Evolutionary conservation across 2,329 filamentous ascomycete genomes (phyloP).

Genomic region (Zymoseptoria tritici): DNA sequence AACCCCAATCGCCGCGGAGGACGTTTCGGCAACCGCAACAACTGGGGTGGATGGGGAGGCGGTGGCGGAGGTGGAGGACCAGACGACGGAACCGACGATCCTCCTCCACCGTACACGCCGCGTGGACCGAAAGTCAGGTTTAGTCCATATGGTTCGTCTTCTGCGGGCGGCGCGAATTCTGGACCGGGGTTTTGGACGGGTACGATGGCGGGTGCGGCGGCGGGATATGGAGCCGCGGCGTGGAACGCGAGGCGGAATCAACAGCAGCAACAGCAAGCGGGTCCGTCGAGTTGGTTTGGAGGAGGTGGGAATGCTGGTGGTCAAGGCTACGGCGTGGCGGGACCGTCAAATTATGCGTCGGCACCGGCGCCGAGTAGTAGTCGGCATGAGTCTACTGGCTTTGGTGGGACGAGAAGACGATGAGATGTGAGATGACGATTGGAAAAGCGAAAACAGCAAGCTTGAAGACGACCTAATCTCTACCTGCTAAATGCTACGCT

Average conservation of each 20-base stretch:
- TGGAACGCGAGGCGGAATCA: conserved; percentile 15
- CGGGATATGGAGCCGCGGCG: conserved; percentile 12
- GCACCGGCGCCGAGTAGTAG: conserved; percentile 22
- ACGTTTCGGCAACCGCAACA: conserved; percentile 8
- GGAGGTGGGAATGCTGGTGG: conserved; percentile 5
- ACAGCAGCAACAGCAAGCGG: conserved; percentile 10
- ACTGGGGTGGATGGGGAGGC: conserved; percentile 23
- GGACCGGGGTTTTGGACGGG: conserved; percentile 67
- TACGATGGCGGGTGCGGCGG: conserved; percentile 42
- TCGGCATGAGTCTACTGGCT: conserved; percentile 29
- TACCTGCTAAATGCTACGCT: background rate
- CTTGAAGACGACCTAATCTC: background rate
- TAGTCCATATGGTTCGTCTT: conserved; percentile 4
- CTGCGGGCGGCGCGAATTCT: conserved; percentile 4
- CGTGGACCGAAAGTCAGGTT: conserved; percentile 9
- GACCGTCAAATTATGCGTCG: conserved; percentile 1
- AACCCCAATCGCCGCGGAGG: conserved; percentile 2
- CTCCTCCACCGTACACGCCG: conserved; percentile 43
- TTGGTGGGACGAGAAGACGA: conserved; percentile 29
- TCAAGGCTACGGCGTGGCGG: conserved; percentile 4
- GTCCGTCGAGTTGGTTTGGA: conserved; percentile 25
- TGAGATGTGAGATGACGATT: conserved; percentile 2
- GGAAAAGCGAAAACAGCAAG: background rate
- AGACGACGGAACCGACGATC: conserved; percentile 41
- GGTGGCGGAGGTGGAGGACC: conserved; percentile 37